Conservation (phyloP, 176 grass and related monocot species). For the Aegilops bicornis region DNA sequence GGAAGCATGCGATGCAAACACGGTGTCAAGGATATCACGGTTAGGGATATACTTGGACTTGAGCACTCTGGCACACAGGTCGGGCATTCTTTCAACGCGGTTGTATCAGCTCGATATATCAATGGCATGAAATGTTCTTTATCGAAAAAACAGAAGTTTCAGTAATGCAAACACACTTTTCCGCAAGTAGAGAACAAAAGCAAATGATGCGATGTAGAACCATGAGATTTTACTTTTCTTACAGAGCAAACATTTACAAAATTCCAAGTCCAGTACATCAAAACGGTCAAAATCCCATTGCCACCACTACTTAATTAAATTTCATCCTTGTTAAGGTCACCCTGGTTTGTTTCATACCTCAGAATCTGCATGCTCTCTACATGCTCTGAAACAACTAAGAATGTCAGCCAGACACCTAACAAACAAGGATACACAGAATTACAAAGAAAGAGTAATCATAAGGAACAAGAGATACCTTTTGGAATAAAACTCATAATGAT, state of each 20-base stretch:
- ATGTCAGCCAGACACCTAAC: neutral
- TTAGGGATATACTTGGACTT: no score
- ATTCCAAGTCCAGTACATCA: slow-evolving; percentile 34
- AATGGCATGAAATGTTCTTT: no score
- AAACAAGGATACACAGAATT: slow-evolving; percentile 6
- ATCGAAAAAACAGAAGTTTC: neutral
- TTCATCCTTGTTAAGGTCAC: slow-evolving; percentile 41
- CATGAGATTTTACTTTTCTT: neutral
- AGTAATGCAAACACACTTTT: no score
- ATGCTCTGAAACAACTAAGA: slow-evolving; percentile 48
- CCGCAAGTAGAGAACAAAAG: no score
- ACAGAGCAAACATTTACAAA: no score
- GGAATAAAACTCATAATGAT: slow-evolving; percentile 85
- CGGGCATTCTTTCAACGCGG: no score
- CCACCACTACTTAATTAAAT: slow-evolving; percentile 26
- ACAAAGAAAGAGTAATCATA: neutral
- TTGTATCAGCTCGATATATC: no score
- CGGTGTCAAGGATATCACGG: no score
- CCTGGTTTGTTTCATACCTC: slow-evolving; percentile 39
- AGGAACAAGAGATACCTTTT: slow-evolving; percentile 48
- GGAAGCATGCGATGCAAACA: no score
- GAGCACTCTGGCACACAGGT: no score
- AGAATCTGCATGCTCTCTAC: slow-evolving; percentile 61
- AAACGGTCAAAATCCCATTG: slow-evolving; percentile 45
- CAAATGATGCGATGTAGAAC: no score